A percentile compares a stretch with the other conserved stretches of the same genome.
phyloP scores from a whole-genome alignment of 176 grass and related monocot species.

The Lolium perenne region DNA sequence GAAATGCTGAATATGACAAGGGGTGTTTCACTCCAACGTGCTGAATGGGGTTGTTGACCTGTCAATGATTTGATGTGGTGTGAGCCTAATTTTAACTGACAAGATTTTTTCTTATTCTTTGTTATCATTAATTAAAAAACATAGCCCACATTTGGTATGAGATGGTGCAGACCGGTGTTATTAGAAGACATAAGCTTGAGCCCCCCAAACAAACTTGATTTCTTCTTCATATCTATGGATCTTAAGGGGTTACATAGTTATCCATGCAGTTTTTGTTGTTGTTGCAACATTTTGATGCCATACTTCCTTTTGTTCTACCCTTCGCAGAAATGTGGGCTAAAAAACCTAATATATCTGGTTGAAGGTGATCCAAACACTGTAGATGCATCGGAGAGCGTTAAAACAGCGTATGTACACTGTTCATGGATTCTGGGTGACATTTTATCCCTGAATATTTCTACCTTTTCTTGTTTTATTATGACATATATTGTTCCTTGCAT shows the following conservation, averaged over 20 bases:
- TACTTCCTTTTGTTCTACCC: conserved; percentile 13
- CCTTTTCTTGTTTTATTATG: conserved; percentile 8
- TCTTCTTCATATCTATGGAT: background rate
- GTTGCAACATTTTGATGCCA: background rate
- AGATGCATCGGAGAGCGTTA: conserved; percentile 63
- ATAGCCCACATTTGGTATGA: background rate
- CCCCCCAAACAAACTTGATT: background rate
- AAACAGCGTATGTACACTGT: conserved; percentile 73
- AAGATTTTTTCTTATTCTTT: conserved; percentile 1
- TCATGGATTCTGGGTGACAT: conserved; percentile 9
- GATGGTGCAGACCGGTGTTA: background rate
- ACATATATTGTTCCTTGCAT: background rate
- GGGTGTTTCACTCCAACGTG: background rate
- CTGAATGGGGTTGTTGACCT: conserved; percentile 14
- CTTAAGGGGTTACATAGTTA: background rate
- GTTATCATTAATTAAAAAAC: conserved; percentile 18
- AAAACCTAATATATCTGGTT: conserved; percentile 86
- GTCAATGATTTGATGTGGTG: background rate
- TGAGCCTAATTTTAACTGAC: background rate
- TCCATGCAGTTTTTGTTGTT: background rate
- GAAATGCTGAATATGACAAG: background rate
- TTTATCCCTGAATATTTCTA: background rate
- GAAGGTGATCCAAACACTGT: conserved; percentile 78
- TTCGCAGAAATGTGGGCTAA: conserved; percentile 78
- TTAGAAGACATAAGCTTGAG: conserved; percentile 4